phyloP scores from a whole-genome alignment of 306 rosid species.

The Castanea crenata region DNA sequence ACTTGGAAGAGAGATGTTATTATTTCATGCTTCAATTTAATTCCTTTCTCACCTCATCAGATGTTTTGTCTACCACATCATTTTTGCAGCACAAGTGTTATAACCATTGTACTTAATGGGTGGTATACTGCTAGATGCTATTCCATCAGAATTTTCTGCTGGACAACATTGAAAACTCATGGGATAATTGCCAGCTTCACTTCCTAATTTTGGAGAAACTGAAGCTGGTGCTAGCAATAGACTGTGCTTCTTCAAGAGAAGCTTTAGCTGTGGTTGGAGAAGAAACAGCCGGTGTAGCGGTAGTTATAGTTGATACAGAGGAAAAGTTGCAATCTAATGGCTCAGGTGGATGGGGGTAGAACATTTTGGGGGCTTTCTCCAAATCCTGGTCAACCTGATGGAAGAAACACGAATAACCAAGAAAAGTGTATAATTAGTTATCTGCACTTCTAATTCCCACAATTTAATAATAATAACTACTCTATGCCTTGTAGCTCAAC shows the following conservation, averaged over 20 bases:
- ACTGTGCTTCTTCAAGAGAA: constrained; percentile 48
- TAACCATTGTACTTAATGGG: constrained; percentile 31
- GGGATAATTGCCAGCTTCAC: not conserved
- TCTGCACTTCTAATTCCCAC: too few relatives aligned
- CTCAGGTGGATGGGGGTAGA: not conserved
- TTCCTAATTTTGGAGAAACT: not conserved
- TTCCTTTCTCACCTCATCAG: constrained; percentile 40
- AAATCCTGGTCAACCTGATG: too few relatives aligned
- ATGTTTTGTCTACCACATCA: constrained; percentile 13
- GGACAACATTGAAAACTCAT: not conserved
- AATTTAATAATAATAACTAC: too few relatives aligned
- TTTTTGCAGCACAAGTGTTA: constrained; percentile 30
- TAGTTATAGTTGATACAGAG: not conserved
- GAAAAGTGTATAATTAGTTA: too few relatives aligned
- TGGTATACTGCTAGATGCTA: not conserved
- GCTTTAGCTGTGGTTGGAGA: constrained; percentile 38
- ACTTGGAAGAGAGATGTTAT: too few relatives aligned
- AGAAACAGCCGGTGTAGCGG: constrained; percentile 13
- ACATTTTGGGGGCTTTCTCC: not conserved
- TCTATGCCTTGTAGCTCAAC: too few relatives aligned
- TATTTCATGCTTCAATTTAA: not conserved
- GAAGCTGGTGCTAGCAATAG: not conserved
- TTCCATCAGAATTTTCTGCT: not conserved
- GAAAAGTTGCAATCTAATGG: not conserved
- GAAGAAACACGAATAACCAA: too few relatives aligned